Conservation (phyloP, 345 rosid species). For the Arabidopsis arenosa region DNA sequence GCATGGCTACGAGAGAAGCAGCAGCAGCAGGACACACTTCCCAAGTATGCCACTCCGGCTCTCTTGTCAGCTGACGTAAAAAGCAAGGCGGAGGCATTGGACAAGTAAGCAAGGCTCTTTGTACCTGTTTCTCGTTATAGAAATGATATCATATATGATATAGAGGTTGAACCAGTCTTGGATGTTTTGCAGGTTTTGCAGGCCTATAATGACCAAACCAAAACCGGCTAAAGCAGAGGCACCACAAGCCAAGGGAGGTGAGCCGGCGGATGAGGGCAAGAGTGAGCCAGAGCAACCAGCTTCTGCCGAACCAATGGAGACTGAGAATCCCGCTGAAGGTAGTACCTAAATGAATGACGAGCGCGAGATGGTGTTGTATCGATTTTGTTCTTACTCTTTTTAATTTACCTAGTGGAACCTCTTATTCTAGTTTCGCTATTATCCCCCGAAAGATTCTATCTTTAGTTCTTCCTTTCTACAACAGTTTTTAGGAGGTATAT, state of each 20-base stretch:
- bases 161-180: slow-evolving; percentile 5
- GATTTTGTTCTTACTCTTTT: slow-evolving; percentile 16
- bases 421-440: slow-evolving; percentile 19
- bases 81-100: slow-evolving; percentile 81
- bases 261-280: slow-evolving; percentile 42
- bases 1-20: slow-evolving; percentile 84
- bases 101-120: slow-evolving; percentile 57
- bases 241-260: slow-evolving; percentile 52
- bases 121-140: neutral
- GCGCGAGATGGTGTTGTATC: slow-evolving; percentile 20
- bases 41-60: slow-evolving; percentile 69
- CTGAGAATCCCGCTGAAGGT: slow-evolving; percentile 50
- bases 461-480: slow-evolving; percentile 3
- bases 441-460: neutral
- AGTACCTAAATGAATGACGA: slow-evolving; percentile 22
- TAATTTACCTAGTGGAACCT: slow-evolving; percentile 16
- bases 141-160: neutral
- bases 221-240: slow-evolving; percentile 81
- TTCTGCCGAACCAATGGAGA: slow-evolving; percentile 79
- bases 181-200: slow-evolving; percentile 62
- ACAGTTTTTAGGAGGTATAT: slow-evolving; percentile 13
- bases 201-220: slow-evolving; percentile 89
- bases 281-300: slow-evolving; percentile 57
- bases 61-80: slow-evolving; percentile 78
- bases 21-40: slow-evolving; percentile 87